These are phyloP conservation scores for Larix kaempferi DNA, from an alignment of 75 land plant species.

Conservation along the genomic window DNA sequence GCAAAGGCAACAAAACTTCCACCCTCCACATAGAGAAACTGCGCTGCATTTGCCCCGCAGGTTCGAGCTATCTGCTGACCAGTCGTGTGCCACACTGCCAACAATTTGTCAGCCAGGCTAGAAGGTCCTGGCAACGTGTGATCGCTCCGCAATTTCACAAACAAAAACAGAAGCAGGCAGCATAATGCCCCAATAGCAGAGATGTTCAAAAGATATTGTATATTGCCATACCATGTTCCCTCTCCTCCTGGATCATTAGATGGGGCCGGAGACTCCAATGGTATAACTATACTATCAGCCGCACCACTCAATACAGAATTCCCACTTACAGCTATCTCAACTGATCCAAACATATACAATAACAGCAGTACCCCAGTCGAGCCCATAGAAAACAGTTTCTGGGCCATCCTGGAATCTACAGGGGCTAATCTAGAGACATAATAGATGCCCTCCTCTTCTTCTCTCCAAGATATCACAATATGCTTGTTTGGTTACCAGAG, in stretches of 20 bases:
- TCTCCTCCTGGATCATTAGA: conserved; percentile 17
- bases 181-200: conserved; percentile 61
- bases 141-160: conserved; percentile 81
- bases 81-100: conserved; percentile 82
- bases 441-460: not conserved
- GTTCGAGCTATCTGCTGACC: conserved; percentile 67
- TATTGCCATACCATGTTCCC: conserved; percentile 76
- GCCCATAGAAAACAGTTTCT: not conserved
- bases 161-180: conserved; percentile 69
- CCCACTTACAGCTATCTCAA: not conserved
- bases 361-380: not conserved
- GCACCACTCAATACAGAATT: not conserved
- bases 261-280: conserved; percentile 8
- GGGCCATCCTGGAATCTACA: not conserved
- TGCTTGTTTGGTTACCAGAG: not conserved
- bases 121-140: conserved; percentile 74
- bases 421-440: not conserved
- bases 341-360: not conserved
- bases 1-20: conserved; percentile 49
- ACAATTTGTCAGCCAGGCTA: conserved; percentile 58
- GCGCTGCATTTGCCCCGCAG: conserved; percentile 88
- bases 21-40: conserved; percentile 78
- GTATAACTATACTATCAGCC: not conserved
- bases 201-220: conserved; percentile 80
- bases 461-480: not conserved